Evolutionary conservation across 176 grass and related monocot genomes (phyloP), one percentile per base, ranked within the genome.

Genomic region (Elaeis guineensis): DNA sequence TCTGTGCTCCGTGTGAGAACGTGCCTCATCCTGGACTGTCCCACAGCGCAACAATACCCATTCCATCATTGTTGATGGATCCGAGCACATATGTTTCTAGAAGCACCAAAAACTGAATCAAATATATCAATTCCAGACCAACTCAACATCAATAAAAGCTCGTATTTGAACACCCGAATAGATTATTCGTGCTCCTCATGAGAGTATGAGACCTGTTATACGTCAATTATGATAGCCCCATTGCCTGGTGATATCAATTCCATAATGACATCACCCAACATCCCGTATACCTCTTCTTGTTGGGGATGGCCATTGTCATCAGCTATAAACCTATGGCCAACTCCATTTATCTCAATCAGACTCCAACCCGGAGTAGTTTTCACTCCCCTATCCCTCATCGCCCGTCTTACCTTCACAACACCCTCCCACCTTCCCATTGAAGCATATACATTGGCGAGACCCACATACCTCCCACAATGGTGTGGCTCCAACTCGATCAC

Each of bases 401-500:
- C 65, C 51, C 11, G n/a, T 55, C 65, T 54, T 17, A 67, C 51
- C 25, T 67, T 15, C 16, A 21, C 50, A 14, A 16, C 65, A 1
- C 51, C n/a, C n/a, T 54, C 65, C 65, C 65, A 67, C 51, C 50
- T 67, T 12, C 26, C 51, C 25, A 35, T 32, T 0, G 51, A 29
- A 20, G 65, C 65, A 35, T 67, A 67, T 25, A 67, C 51, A 21
- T 67, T 67, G 25, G 65, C 65, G 25, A 67, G 65, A 17, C 50
- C 51, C 6, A 67, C 65, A n/a, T 35, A 55, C 51, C 65, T 67
- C 26, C 65, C 51, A 21, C 51, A 32, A 18, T 67, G 51, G 23
- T 15, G n/a, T 0, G 65, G 65, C 25, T 67, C 65, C 23, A 67
- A 7, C 50, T 67, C 65, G 0, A 54, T 55, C 51, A 54, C 65